Base-by-base conservation (phyloP, 2,329 filamentous ascomycete species). In the Fusarium piperis region DNA sequence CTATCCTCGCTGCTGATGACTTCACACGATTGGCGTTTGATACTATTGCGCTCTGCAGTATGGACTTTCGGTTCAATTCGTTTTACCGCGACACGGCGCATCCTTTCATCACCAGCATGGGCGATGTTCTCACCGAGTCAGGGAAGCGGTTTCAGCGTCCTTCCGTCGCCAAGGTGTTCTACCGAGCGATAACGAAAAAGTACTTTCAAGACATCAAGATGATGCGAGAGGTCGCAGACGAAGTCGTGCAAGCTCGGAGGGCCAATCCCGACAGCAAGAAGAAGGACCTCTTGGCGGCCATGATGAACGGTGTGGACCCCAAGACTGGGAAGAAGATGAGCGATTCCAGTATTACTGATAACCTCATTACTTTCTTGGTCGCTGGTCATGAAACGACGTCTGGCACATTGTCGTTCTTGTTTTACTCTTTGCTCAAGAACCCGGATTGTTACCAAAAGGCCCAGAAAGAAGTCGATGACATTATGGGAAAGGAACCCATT, bases 291-390 rank as follows among this genome's bases (percentile, higher is more conserved):
- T 79, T 93, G n/a, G 88, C 87, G 68, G 88, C 90, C 12, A 91
- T 93, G 88, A 80, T 93, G 35, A 83, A 88, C 11, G 89, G 89
- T 1, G 85, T 84, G 11, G 91, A 93, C 75, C 84, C 88, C 3
- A 87, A 89, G 80, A 92, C 91, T 4, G 90, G 91, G 13, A 82
- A 89, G 71, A 84, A 84, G 9, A 83, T 93, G 78, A 85, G 82
- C 0, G 88, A 92, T 70, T 81, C 85, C 5, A 86, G 84, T 35
- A 91, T 93, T 70, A 84, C 88, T 32, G 85, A 91, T 76, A 92
- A 93, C 71, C 87, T 93, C 82, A 88, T 91, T 61, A 92, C 90
- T 0, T 93, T 93, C 73, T 79, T 93, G n/a, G 88, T 90, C 70
- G 89, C 89, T 55, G 76, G 90, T 1, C 90, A 92, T 72, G 91